Base-by-base conservation (phyloP, 1,284 basidiomycete genomes). In the Acaromyces ingoldii region DNA sequence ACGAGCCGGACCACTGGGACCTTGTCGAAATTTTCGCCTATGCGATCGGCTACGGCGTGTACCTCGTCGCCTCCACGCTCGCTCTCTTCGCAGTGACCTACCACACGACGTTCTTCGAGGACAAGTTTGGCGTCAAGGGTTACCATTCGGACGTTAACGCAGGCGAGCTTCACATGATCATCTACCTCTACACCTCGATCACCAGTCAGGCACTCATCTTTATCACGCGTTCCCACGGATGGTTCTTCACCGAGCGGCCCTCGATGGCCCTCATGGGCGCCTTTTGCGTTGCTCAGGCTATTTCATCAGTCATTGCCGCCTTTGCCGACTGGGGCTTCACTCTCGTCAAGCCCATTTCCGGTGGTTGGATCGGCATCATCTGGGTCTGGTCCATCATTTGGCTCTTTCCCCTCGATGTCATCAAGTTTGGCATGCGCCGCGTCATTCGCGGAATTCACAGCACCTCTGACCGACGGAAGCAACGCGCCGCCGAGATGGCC, bases 201-300 rank as follows among this genome's bases (percentile, higher is more conserved):
- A 95, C 96, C 79, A 96, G 92, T 53, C 92, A 97, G 78, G 92
- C 92, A 3, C 82, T 97, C 57, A 95, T 96, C 81, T 95, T 95
- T 81, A 84, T 93, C 77, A 95, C 91, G 31, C 90, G 91, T 80
- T 87, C 91, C 65, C 92, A 96, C 77, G 83, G 88, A 25, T 93
- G 90, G 82, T 97, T 91, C 84, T 96, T 93, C 83, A 91, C 90
- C 87, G 92, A 97, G 80, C 86, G 91, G 59, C 92, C 91, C 22
- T 93, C 91, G 41, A 79, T 82, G 48, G 92, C 92, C 41, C 83
- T 97, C 52, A 82, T 97, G 80, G 78, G 79, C 63, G 92, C 92
- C 36, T 97, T 97, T 83, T 86, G 84, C 76, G 65, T 96, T 55
- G 92, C 92, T 31, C 92, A 96, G 80, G 83, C 95, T 56, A 81